phyloP scores from a whole-genome alignment of 805 yeast species.

The Monosporozyma yasuniensis region DNA sequence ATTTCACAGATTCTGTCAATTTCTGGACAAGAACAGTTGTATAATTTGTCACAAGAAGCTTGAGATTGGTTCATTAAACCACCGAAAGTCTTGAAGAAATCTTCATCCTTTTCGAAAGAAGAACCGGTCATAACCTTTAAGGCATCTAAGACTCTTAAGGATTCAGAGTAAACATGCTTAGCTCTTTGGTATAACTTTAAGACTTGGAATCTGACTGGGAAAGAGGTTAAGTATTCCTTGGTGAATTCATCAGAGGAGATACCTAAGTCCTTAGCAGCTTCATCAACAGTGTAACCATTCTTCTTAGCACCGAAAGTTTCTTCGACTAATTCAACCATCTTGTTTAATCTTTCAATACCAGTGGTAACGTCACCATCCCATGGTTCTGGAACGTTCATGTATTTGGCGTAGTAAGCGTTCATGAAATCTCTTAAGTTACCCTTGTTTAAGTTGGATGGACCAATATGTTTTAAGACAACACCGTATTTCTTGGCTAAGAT shows the following conservation, averaged over 20 bases:
- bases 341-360: slow-evolving; percentile 34
- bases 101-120: slow-evolving; percentile 15
- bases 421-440: slow-evolving; percentile 60
- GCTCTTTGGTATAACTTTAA: slow-evolving; percentile 50
- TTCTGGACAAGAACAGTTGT: slow-evolving; percentile 48
- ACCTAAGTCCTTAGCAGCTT: slow-evolving; percentile 39
- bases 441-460: slow-evolving; percentile 28
- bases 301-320: slow-evolving; percentile 32
- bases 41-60: slow-evolving; percentile 38
- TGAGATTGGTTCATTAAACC: slow-evolving; percentile 52
- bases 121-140: slow-evolving; percentile 32
- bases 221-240: slow-evolving; percentile 37
- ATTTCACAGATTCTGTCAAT: slow-evolving; percentile 45
- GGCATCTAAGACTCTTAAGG: slow-evolving; percentile 48
- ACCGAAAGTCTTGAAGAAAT: slow-evolving; percentile 41
- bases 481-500: slow-evolving; percentile 43
- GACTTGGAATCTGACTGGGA: slow-evolving; percentile 46
- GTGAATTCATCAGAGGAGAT: slow-evolving; percentile 35
- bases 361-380: slow-evolving; percentile 42
- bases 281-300: slow-evolving; percentile 43
- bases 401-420: slow-evolving; percentile 37
- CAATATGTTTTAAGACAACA: slow-evolving; percentile 38
- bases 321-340: slow-evolving; percentile 39
- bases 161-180: slow-evolving; percentile 53
- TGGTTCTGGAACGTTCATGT: slow-evolving; percentile 19